These are phyloP conservation scores for Plasmodium vivax DNA, from an alignment of 169 alveolate genomes.

Conservation along the genomic window DNA sequence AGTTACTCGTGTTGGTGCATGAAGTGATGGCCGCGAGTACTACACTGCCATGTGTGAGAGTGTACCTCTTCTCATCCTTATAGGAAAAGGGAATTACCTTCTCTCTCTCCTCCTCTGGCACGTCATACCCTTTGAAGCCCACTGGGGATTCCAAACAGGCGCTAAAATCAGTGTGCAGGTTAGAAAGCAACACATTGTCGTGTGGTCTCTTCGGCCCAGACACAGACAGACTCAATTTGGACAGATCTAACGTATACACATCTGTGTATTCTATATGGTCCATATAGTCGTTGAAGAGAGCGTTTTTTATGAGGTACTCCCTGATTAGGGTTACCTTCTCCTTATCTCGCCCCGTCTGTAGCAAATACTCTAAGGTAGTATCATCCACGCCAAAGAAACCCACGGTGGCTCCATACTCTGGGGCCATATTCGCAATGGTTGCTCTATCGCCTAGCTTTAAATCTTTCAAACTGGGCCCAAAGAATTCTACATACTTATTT, in stretches of 20 bases:
- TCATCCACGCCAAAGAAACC: slow-evolving; percentile 97
- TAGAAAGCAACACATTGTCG: slow-evolving; percentile 91
- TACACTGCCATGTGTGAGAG: slow-evolving; percentile 93
- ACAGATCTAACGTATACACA: slow-evolving; percentile 90
- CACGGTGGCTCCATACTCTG: slow-evolving; percentile 98
- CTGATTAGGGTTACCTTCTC: slow-evolving; percentile 90
- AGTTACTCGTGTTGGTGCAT: slow-evolving; percentile 97
- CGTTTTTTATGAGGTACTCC: slow-evolving; percentile 83
- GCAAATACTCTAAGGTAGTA: slow-evolving; percentile 90
- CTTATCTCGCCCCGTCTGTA: slow-evolving; percentile 91
- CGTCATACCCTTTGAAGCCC: slow-evolving; percentile 89
- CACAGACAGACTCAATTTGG: slow-evolving; percentile 92
- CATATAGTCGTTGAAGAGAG: slow-evolving; percentile 61
- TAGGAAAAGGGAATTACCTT: slow-evolving; percentile 72
- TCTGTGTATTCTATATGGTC: slow-evolving; percentile 81
- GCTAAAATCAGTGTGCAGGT: slow-evolving; percentile 90
- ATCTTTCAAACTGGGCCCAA: slow-evolving; percentile 91
- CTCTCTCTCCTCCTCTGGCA: slow-evolving; percentile 74
- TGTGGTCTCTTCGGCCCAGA: slow-evolving; percentile 99
- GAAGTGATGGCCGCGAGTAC: slow-evolving; percentile 97
- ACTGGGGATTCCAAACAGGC: slow-evolving; percentile 81
- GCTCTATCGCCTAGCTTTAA: slow-evolving; percentile 95
- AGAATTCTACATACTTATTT: slow-evolving; percentile 96
- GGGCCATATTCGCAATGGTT: slow-evolving; percentile 98
- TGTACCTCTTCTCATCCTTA: slow-evolving; percentile 81